phyloP scores from a whole-genome alignment of 768 basidiomycete species.

The Kondoa malvinella region DNA sequence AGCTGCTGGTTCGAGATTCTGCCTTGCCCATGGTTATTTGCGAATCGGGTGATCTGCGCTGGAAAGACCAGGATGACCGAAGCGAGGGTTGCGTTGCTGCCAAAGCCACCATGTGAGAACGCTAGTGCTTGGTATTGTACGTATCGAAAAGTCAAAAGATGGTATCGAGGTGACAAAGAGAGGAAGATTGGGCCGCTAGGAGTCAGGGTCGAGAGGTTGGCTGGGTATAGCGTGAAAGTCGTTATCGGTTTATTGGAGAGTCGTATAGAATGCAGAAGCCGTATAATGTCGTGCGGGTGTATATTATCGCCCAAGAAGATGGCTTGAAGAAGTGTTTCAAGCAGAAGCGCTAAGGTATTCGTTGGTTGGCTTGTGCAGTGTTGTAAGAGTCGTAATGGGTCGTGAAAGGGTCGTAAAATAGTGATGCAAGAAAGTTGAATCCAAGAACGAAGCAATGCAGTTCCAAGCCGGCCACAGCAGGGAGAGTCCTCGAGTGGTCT shows the following conservation, averaged over 20 bases:
- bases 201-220: no score
- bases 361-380: no score
- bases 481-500: no score
- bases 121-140: background rate
- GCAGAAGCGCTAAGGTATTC: no score
- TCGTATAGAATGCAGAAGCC: background rate
- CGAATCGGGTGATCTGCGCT: background rate
- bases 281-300: background rate
- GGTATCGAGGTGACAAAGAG: no score
- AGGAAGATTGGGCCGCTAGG: background rate
- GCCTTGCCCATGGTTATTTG: background rate
- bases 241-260: no score
- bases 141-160: no score
- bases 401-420: background rate
- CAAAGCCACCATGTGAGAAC: background rate
- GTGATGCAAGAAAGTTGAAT: background rate
- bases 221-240: no score
- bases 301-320: no score
- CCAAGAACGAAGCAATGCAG: background rate
- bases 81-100: background rate
- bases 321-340: no score
- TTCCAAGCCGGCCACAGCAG: background rate
- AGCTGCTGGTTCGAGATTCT: background rate
- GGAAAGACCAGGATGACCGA: background rate
- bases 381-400: background rate